These are phyloP conservation scores for Hanseniaspora lachancei DNA, from an alignment of 805 yeast species.

Conservation along the genomic window DNA sequence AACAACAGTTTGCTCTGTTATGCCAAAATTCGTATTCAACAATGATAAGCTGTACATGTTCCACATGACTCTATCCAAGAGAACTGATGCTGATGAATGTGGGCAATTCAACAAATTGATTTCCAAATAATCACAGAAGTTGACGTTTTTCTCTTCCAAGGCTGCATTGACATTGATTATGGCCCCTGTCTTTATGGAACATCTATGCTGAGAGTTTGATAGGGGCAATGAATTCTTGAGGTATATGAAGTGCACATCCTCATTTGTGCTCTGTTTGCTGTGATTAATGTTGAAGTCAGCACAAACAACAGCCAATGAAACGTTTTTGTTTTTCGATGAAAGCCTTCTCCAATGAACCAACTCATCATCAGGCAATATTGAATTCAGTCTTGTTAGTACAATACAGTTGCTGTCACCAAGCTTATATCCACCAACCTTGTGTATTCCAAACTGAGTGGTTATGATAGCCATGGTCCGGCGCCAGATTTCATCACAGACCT, in stretches of 20 bases:
- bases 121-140: constrained; percentile 36
- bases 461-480: constrained; percentile 33
- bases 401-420: constrained; percentile 32
- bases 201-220: constrained; percentile 54
- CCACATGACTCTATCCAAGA: constrained; percentile 42
- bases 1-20: constrained; percentile 30
- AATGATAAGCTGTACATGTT: constrained; percentile 50
- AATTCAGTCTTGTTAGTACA: constrained; percentile 56
- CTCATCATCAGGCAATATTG: constrained; percentile 71
- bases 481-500: constrained; percentile 58
- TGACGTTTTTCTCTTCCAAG: constrained; percentile 18
- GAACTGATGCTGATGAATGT: constrained; percentile 42
- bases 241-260: constrained; percentile 42
- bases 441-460: constrained; percentile 24
- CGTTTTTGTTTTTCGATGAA: constrained; percentile 41
- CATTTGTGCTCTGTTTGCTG: constrained; percentile 35
- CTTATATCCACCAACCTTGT: constrained; percentile 29
- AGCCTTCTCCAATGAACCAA: constrained; percentile 65
- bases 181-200: constrained; percentile 61
- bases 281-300: constrained; percentile 48
- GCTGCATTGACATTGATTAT: constrained; percentile 30
- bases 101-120: constrained; percentile 64
- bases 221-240: constrained; percentile 52
- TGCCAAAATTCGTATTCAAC: constrained; percentile 29
- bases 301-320: constrained; percentile 57